Evolutionary conservation across 345 rosid species (phyloP).

Genomic region (Salix udensis): DNA sequence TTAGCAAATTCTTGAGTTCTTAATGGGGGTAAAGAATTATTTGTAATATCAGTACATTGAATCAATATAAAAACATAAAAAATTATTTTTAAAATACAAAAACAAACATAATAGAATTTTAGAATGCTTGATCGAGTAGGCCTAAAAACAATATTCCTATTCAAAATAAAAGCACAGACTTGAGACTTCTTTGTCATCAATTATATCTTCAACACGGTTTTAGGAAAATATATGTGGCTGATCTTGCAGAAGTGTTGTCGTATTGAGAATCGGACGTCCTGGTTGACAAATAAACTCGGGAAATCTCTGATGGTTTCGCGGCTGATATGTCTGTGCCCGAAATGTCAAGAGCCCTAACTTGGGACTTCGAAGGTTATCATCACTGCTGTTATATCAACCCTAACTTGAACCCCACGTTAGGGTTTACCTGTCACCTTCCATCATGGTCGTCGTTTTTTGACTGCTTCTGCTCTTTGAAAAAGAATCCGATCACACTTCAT

Average conservation of each 20-base stretch:
- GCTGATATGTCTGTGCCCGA: not conserved
- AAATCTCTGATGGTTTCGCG: constrained; percentile 18
- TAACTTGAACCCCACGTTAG: not conserved
- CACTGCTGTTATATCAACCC: not conserved
- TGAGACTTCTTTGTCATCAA: not conserved
- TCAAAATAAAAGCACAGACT: not conserved
- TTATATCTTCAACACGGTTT: not conserved
- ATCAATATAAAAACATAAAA: too few species aligned
- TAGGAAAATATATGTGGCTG: not conserved
- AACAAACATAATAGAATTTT: too few species aligned
- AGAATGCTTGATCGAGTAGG: not conserved
- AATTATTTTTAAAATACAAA: too few species aligned
- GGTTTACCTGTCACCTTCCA: not conserved
- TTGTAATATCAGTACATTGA: too few species aligned
- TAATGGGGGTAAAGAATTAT: too few species aligned
- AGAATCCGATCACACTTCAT: not conserved
- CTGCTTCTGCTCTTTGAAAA: not conserved
- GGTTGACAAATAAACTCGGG: not conserved
- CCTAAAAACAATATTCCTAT: not conserved
- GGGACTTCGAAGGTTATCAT: constrained; percentile 8
- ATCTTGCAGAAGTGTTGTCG: not conserved
- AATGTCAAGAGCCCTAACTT: constrained; percentile 2
- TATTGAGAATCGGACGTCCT: not conserved
- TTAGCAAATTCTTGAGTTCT: too few species aligned
- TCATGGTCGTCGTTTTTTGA: constrained; percentile 13